Conservation (phyloP, 495 filamentous ascomycete species). For the Penicillium tannophilum region DNA sequence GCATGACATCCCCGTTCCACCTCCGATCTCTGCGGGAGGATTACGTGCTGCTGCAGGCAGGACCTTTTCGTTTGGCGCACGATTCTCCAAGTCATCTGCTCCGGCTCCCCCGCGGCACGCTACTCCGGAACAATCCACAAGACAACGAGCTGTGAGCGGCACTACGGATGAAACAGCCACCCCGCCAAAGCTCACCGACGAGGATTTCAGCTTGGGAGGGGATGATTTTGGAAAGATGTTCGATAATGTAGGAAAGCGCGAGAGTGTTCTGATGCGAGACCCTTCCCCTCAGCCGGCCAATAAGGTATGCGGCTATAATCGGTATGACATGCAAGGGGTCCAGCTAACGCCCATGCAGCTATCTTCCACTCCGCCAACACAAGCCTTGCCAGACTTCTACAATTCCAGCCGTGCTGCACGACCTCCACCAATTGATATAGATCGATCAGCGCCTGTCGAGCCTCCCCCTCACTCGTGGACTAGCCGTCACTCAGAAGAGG, state of each 20-base stretch:
- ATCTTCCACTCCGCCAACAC: slow-evolving; percentile 23
- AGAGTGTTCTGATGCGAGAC: slow-evolving; percentile 38
- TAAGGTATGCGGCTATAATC: slow-evolving; percentile 23
- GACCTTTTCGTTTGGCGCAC: slow-evolving; percentile 70
- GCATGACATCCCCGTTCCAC: slow-evolving; percentile 59
- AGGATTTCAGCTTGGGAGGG: slow-evolving; percentile 56
- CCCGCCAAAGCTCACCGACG: slow-evolving; percentile 66
- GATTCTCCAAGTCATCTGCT: slow-evolving; percentile 34
- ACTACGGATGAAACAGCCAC: slow-evolving; percentile 67
- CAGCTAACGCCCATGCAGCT: slow-evolving; percentile 28
- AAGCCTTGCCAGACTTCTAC: slow-evolving; percentile 21
- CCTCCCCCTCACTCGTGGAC: slow-evolving; percentile 68
- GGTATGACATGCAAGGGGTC: slow-evolving; percentile 5
- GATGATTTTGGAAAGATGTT: slow-evolving; percentile 73
- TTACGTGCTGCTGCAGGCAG: slow-evolving; percentile 68
- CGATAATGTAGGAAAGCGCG: slow-evolving; percentile 58
- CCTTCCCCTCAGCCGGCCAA: slow-evolving; percentile 24
- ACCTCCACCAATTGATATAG: slow-evolving; percentile 60
- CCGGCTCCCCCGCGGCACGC: slow-evolving; percentile 46
- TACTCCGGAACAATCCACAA: slow-evolving; percentile 39
- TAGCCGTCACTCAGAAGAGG: slow-evolving; percentile 67
- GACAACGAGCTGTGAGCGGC: slow-evolving; percentile 55
- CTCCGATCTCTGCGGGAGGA: slow-evolving; percentile 46
- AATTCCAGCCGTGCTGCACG: slow-evolving; percentile 25
- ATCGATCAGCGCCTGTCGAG: slow-evolving; percentile 56